Base-by-base conservation (phyloP, 192 early-diverging fungal genomes). In the Chytriomyces hyalinus region DNA sequence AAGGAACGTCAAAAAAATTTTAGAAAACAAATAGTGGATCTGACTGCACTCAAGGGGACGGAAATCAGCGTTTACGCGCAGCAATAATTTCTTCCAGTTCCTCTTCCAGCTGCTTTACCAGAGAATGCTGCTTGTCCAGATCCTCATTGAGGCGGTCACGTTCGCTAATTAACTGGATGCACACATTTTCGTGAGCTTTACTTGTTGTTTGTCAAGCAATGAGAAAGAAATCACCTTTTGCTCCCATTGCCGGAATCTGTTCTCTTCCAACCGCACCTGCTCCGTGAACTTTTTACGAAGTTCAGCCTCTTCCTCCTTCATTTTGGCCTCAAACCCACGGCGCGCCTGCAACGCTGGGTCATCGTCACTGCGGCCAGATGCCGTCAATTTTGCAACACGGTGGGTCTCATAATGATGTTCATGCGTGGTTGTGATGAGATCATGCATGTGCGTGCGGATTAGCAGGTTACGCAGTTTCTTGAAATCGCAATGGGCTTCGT, bases 111-210 rank as follows among this genome's bases (percentile, higher is more conserved):
- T 91, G 84, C 90, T 99, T 98, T 78, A 99, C 96, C 26, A 73
- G 51, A 66, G 73, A 78, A 82, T 98, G 98, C 81, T 97, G 92
- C 67, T 92, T 86, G 85, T 99, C 98, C 65, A 99, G 89, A 71
- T 99, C 98, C 83, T 97, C 96, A 89, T 99, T 98, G 50, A 99
- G 87, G 73, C 96, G 94, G 81, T 99, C 98, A 68, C 98, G 92
- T 82, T 99, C 98, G 75, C 92, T 92, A 86, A 99, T 97, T 13
- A 95, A 83, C 91, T 92, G 82, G 8, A 71, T 63, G 36, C 24
- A 2, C 36, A 36, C 36, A 4, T 36, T 36, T 43, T 69, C 67
- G 67, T 69, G 67, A 43, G 49, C 49, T 43, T 69, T 3, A 49
- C 45, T 69, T 76, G 15, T 7, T 20, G 2, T 59, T 59, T 0